Base-by-base conservation (phyloP, 441 rosid genomes). In the Capsella rubella region DNA sequence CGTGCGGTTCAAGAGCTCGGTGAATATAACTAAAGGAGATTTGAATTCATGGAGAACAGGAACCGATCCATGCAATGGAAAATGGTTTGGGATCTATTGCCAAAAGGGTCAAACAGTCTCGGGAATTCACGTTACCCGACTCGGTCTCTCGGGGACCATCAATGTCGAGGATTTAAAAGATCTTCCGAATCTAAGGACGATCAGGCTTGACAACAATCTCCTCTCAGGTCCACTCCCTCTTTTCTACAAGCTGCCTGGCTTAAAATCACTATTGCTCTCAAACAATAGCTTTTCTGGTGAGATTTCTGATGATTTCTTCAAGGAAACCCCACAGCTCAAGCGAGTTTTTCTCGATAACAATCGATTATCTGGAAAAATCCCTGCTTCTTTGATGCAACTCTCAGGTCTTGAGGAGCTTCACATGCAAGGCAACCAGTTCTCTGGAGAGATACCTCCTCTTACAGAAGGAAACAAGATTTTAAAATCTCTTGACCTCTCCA, bases 51-150 rank as follows among this genome's bases (percentile, higher is more conserved):
- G 98, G 98, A 75, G 51, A 51, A 50, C 81, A 1, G 78, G 80
- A 25, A 67, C 90, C 4, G 78, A 78, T 71, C 89, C 91, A 67
- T 93, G 98, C 60, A 70, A 47, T 21, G 59, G 78, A 2, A 71
- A 66, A 47, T 93, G 98, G 98, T 57, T 53, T 18, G 96, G 96
- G 4, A 84, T 87, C 28, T 64, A 83, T 50, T 93, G 98, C 62
- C 67, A 69, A n/a, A 77, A 72, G 11, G 87, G 87, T 4, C 72
- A 46, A 64, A 56, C 75, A 14, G 76, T 93, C 21, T 60, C 83
- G 0, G 93, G 94, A 16, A 86, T 93, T 58, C 90, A 82, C 77
- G 86, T 93, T 39, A 67, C 86, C 8, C 69, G 74, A 39, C 60
- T 84, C 4, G 84, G 82, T 11, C 84, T 91, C 28, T 81, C 90